A percentile compares a stretch with the other conserved stretches of the same genome.
These are phyloP conservation scores for Trichoderma aggressivum DNA, from an alignment of 2,329 filamentous ascomycete genomes.

Conservation along the genomic window DNA sequence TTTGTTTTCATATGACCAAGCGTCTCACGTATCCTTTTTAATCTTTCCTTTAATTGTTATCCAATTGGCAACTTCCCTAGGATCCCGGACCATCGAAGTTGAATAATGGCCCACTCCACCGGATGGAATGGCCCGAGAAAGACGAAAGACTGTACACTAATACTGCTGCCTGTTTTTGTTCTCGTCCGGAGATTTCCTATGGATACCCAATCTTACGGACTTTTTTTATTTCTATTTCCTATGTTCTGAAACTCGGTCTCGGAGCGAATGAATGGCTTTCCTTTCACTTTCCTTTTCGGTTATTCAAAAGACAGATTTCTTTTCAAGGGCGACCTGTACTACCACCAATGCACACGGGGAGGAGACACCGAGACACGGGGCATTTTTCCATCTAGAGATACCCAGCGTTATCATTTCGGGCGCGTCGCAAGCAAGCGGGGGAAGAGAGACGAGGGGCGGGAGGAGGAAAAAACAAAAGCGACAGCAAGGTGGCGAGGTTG, in stretches of 20 bases:
- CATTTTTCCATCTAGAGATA: slow-evolving; percentile 38
- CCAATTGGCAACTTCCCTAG: slow-evolving; percentile 17
- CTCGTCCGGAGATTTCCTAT: slow-evolving; percentile 18
- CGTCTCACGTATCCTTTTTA: slow-evolving; percentile 17
- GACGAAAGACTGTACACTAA: slow-evolving; percentile 20
- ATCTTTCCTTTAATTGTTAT: slow-evolving; percentile 20
- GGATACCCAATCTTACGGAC: slow-evolving; percentile 20
- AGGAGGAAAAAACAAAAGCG: slow-evolving; percentile 2
- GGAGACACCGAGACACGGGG: slow-evolving; percentile 25
- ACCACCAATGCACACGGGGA: slow-evolving; percentile 21
- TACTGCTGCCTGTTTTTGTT: slow-evolving; percentile 1
- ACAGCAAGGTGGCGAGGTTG: slow-evolving; percentile 16
- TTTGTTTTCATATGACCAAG: neutral
- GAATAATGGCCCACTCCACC: neutral
- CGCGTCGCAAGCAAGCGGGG: slow-evolving; percentile 15
- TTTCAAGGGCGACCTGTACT: slow-evolving; percentile 23
- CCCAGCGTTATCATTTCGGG: slow-evolving; percentile 29
- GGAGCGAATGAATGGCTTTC: slow-evolving; percentile 18
- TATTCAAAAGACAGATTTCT: slow-evolving; percentile 21
- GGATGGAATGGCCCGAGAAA: slow-evolving; percentile 19
- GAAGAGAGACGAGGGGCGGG: neutral
- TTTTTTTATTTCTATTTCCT: slow-evolving; percentile 15
- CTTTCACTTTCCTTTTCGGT: slow-evolving; percentile 3
- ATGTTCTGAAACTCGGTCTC: neutral
- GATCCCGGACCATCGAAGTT: slow-evolving; percentile 18